Conservation (phyloP, 352 stramenopile species). For the Phytophthora quininea region DNA sequence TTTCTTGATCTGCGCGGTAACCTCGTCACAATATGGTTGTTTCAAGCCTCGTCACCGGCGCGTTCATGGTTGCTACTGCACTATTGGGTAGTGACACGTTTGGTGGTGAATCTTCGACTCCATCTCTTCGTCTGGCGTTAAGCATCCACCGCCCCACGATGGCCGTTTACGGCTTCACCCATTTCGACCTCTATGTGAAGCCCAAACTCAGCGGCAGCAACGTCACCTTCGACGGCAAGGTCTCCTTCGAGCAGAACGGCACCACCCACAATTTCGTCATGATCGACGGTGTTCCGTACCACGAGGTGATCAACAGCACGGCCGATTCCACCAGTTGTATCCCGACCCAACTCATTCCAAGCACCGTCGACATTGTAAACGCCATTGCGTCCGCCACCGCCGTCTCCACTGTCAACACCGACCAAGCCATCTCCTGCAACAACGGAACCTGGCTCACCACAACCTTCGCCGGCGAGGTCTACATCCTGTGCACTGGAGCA, state of each 20-base stretch:
- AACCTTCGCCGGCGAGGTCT: conserved; percentile 39
- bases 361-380: conserved; percentile 34
- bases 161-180: conserved; percentile 38
- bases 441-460: conserved; percentile 35
- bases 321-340: conserved; percentile 22
- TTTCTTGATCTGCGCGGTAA: not conserved
- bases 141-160: conserved; percentile 48
- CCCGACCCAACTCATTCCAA: conserved; percentile 24
- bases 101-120: conserved; percentile 8
- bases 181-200: conserved; percentile 42
- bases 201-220: conserved; percentile 20
- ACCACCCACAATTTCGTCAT: conserved; percentile 47
- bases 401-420: conserved; percentile 39
- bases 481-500: conserved; percentile 41
- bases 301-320: conserved; percentile 13
- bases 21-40: conserved; percentile 9
- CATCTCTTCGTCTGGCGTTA: conserved; percentile 35
- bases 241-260: conserved; percentile 35
- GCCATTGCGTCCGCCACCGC: conserved; percentile 34
- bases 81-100: not conserved
- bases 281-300: conserved; percentile 41
- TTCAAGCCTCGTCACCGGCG: conserved; percentile 1
- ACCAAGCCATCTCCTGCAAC: conserved; percentile 44
- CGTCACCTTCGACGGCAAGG: conserved; percentile 47
- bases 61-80: not conserved